A percentile compares a stretch with the other conserved stretches of the same genome.
These are phyloP conservation scores for Mycena rosella DNA, from an alignment of 768 basidiomycete genomes.

Conservation along the genomic window DNA sequence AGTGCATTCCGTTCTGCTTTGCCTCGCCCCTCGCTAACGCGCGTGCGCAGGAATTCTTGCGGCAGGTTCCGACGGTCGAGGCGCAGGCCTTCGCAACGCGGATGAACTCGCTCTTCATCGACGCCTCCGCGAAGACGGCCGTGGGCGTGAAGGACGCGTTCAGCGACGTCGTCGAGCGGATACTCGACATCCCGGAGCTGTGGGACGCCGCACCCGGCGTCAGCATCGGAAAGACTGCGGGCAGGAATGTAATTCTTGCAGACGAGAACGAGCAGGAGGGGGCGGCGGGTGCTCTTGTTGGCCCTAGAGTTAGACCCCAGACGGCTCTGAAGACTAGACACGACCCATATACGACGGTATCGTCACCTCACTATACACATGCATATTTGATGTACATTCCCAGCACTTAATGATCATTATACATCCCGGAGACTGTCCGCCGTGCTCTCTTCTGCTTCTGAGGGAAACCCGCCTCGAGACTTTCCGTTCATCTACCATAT, in stretches of 20 bases:
- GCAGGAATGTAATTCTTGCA: slow-evolving; percentile 33
- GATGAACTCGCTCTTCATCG: slow-evolving; percentile 89
- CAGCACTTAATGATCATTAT: slow-evolving; percentile 31
- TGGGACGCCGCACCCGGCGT: slow-evolving; percentile 61
- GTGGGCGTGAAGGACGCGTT: slow-evolving; percentile 83
- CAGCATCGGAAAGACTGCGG: slow-evolving; percentile 23
- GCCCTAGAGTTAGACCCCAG: neutral
- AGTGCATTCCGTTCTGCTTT: too few relatives aligned
- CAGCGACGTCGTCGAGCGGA: slow-evolving; percentile 81
- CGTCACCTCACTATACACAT: slow-evolving; percentile 24
- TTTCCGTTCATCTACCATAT: too few relatives aligned
- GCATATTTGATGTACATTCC: slow-evolving; percentile 37
- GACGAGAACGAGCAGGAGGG: slow-evolving; percentile 13
- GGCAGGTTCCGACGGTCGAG: slow-evolving; percentile 86
- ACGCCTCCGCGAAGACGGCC: slow-evolving; percentile 93
- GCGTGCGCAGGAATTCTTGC: slow-evolving; percentile 89
- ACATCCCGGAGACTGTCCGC: neutral
- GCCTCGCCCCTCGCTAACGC: neutral
- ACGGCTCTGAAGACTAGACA: slow-evolving; percentile 9
- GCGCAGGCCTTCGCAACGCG: slow-evolving; percentile 84
- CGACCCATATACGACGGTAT: slow-evolving; percentile 32
- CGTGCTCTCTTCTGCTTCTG: too few relatives aligned
- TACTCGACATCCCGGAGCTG: slow-evolving; percentile 85
- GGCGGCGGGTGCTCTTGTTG: slow-evolving; percentile 34
- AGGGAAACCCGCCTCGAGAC: too few relatives aligned